A percentile compares a stretch with the other conserved stretches of the same genome.
Evolutionary conservation across 371 early-diverging fungal genomes (phyloP).

Genomic region (Entomophthora muscae): DNA sequence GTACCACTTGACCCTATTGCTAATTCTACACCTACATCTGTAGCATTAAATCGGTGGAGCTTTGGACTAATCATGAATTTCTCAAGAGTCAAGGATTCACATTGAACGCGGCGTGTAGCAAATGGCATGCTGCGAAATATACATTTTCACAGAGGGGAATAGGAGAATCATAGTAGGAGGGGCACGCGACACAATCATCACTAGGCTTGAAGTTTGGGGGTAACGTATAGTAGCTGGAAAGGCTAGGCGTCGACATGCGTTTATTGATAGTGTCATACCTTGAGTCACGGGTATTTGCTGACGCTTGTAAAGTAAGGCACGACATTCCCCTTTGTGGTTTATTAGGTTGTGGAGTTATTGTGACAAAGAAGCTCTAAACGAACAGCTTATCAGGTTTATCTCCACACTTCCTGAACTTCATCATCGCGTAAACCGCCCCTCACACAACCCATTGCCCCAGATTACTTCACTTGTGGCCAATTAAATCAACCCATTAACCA

Average conservation of each 20-base stretch:
- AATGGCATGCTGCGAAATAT: neutral
- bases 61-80: neutral
- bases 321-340: neutral
- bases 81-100: neutral
- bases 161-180: neutral
- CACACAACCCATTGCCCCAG: too few species aligned
- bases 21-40: neutral
- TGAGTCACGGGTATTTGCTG: neutral
- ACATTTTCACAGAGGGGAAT: neutral
- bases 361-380: too few species aligned
- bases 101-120: neutral
- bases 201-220: neutral
- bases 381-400: too few species aligned
- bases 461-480: too few species aligned
- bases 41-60: neutral
- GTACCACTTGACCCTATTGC: neutral
- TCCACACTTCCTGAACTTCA: too few species aligned
- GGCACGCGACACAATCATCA: neutral
- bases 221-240: neutral
- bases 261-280: neutral
- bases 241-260: neutral
- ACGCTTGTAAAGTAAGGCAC: neutral
- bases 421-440: too few species aligned
- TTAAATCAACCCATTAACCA: too few species aligned
- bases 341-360: neutral